A percentile compares a stretch with the other conserved stretches of the same genome.
phyloP scores from a whole-genome alignment of 768 basidiomycete species.

The Tricholoma saponaceum region DNA sequence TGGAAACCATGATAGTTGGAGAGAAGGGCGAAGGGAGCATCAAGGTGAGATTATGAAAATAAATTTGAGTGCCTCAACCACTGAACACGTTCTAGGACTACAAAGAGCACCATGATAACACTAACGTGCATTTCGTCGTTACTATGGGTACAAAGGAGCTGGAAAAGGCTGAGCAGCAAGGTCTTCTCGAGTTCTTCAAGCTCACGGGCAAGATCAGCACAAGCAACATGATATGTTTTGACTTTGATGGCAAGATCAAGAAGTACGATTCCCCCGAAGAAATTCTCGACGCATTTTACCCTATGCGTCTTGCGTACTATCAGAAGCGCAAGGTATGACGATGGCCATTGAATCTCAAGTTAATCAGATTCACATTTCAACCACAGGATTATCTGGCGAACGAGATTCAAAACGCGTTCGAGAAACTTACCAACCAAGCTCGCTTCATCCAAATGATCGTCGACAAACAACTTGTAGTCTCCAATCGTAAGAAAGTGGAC shows the following conservation, averaged over 20 bases:
- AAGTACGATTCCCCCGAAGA: conserved; percentile 89
- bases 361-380: conserved; percentile 6
- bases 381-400: conserved; percentile 77
- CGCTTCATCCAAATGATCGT: conserved; percentile 97
- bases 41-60: conserved; percentile 50
- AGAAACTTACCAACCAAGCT: conserved; percentile 90
- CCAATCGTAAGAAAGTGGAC: conserved; percentile 84
- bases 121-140: conserved; percentile 85
- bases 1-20: conserved; percentile 79
- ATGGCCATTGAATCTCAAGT: background rate
- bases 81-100: conserved; percentile 64
- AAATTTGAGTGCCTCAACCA: background rate
- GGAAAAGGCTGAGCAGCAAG: conserved; percentile 85
- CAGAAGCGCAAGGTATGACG: conserved; percentile 86
- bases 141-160: conserved; percentile 78
- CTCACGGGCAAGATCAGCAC: conserved; percentile 80
- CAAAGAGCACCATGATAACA: conserved; percentile 93
- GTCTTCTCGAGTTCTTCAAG: conserved; percentile 90
- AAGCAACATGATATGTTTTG: conserved; percentile 98
- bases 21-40: conserved; percentile 57
- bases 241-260: conserved; percentile 93
- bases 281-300: conserved; percentile 91
- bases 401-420: conserved; percentile 76
- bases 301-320: conserved; percentile 83
- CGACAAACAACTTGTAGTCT: conserved; percentile 73